Evolutionary conservation across 257 asterid species (phyloP), one percentile per base, ranked within the genome.

Genomic region (Striga asiatica): DNA sequence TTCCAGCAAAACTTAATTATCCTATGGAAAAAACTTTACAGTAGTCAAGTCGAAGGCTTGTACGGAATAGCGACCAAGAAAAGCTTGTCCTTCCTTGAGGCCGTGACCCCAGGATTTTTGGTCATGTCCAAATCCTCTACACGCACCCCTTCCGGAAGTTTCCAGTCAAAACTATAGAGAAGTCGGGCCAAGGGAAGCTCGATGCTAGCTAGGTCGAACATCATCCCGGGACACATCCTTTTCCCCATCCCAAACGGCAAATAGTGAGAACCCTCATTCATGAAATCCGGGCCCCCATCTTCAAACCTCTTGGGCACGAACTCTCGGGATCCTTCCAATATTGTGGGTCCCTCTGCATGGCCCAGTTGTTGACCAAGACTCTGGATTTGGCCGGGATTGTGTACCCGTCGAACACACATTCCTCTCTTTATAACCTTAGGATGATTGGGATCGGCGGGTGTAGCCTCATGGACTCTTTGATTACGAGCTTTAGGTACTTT

Each of bases 231-330:
- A 31, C 77, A 75, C 35, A 62, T 67, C 23, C 74, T 71, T 32
- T 60, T 68, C 3, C 82, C 76, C 14, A 37, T 42, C 29, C 78
- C 72, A 10, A 76, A 72, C 4, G 76, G 79, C 7, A 76, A 16
- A 6, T 12, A 69, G 13, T 61, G 43, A 29, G 58, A 76, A 24
- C 62, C 32, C 54, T 11, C 75, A 66, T 0, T 8, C 19, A 12
- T n/a, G n/a, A 31, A 76, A 49, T 69, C 82, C 19, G 45, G 0
- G 9, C 18, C 3, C n/a, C 2, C 16, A 8, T 39, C 53, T 34
- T 51, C 47, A 24, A 29, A 68, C 27, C 68, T n/a, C 53, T 47
- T 69, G 3, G 73, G 77, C 27, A 38, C 24, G 9, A 54, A 71
- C 41, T 46, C 23, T 71, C 77, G 0, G 72, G 67, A 25, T 71